Evolutionary conservation across 306 rosid genomes (phyloP).

Genomic region (Lathyrus oleraceus): DNA sequence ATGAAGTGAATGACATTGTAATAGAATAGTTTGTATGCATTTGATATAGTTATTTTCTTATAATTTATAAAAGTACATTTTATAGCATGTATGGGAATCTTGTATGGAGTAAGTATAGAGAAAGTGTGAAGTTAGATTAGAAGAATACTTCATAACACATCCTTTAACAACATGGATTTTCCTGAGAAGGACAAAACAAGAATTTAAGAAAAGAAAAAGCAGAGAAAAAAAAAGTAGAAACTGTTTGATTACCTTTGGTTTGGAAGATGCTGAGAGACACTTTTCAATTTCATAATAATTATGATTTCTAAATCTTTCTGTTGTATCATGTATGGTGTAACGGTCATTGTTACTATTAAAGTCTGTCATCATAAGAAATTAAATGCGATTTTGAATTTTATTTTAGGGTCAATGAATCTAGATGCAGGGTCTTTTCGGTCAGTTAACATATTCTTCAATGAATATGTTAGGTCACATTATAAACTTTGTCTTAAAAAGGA

Average conservation of each 20-base stretch:
- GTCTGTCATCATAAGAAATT: conserved; percentile 39
- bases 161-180: conserved; percentile 45
- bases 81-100: conserved; percentile 35
- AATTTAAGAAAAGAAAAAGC: conserved; percentile 23
- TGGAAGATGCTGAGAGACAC: conserved; percentile 49
- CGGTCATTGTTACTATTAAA: conserved; percentile 29
- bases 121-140: conserved; percentile 52
- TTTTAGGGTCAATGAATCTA: conserved; percentile 23
- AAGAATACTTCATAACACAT: conserved; percentile 45
- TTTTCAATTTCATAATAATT: conserved; percentile 44
- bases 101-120: conserved; percentile 45
- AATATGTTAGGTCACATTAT: background rate
- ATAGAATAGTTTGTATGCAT: conserved; percentile 19
- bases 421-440: conserved; percentile 31
- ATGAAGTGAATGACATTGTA: conserved; percentile 9
- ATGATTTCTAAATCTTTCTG: conserved; percentile 25
- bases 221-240: conserved; percentile 56
- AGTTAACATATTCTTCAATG: background rate
- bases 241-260: conserved; percentile 32
- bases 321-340: conserved; percentile 40
- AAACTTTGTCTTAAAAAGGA: no score
- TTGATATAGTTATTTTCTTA: conserved; percentile 10
- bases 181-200: conserved; percentile 19
- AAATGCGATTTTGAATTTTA: conserved; percentile 38
- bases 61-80: conserved; percentile 9